Percentiles rank a stretch among this genome's conserved stretches.
These are phyloP conservation scores for Prunus mongolica DNA, from an alignment of 306 rosid genomes.

Conservation along the genomic window DNA sequence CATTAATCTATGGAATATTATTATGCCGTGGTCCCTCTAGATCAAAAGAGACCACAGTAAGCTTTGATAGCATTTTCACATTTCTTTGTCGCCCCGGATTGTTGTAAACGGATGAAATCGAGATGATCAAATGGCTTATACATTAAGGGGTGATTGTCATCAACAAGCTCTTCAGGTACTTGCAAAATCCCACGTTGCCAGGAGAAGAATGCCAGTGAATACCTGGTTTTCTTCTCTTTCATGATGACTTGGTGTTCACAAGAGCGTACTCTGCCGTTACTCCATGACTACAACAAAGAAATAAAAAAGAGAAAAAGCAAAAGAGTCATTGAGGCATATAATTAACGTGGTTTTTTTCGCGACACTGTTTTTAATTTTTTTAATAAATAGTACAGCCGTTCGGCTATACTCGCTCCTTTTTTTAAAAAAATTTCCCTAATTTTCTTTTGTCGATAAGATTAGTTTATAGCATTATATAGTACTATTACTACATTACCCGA, in stretches of 20 bases:
- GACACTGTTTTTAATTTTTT: no score
- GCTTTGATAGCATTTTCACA: slow-evolving; percentile 24
- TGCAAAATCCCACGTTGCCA: slow-evolving; percentile 3
- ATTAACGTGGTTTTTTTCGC: no score
- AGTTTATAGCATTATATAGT: no score
- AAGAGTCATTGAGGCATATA: no score
- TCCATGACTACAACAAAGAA: slow-evolving; percentile 24
- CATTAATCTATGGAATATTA: background rate
- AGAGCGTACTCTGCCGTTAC: slow-evolving; percentile 26
- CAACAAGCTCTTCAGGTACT: slow-evolving; percentile 39
- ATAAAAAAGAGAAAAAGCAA: no score
- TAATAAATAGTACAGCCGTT: no score
- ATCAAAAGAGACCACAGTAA: slow-evolving; percentile 20
- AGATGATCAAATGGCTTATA: slow-evolving; percentile 33
- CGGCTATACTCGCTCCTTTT: no score
- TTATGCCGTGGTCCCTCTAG: background rate
- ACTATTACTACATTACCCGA: no score
- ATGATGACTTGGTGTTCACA: slow-evolving; percentile 24
- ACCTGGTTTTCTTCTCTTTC: slow-evolving; percentile 16
- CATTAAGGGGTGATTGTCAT: slow-evolving; percentile 25
- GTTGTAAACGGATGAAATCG: slow-evolving; percentile 18
- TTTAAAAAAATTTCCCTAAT: no score
- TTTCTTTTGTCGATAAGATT: no score
- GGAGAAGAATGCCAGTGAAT: slow-evolving; percentile 8
- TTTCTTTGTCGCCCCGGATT: background rate